Base-by-base conservation (phyloP, 2,329 filamentous ascomycete species). In the Hymenoscyphus repandus region DNA sequence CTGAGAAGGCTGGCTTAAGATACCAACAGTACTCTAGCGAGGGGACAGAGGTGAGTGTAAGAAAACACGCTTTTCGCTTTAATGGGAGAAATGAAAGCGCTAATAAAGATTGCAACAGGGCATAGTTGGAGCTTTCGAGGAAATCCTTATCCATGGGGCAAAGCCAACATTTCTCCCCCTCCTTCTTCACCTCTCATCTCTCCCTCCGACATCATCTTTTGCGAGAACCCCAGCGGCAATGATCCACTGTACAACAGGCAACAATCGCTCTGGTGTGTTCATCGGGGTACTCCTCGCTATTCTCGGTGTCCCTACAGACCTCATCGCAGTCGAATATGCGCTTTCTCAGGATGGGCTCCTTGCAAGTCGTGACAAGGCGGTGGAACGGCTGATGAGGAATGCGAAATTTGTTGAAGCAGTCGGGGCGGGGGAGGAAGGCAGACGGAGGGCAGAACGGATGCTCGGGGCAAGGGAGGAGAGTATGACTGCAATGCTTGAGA, bases 201-300 rank as follows among this genome's bases (percentile, higher is more conserved):
- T 60, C 3, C 59, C 71, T 1, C 50, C 46, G 2, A 20, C 27
- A 11, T 45, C 53, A 7, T 57, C 45, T 18, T n/a, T 9, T 20
- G 34, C 6, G 7, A 17, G 30, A n/a, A 9, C 4, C 7, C 27
- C 27, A 34, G 37, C 46, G 17, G 27, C 27, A 20, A 57, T 57
- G 31, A 71, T 90, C 10, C 85, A 90, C 62, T 90, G 87, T 67
- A 86, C 85, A 0, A 85, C 84, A 0, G 87, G 87, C 10, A 90
- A 90, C 66, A 87, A 90, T 64, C 75, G 86, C 30, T 90, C 87
- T 0, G 87, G 86, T 1, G 75, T 90, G 7, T 70, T 88, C 43
- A 77, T 80, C 38, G 86, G 83, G 1, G 59, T 90, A 30, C 65
- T 90, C 11, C 74, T 88, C 41, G 69, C 77, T 17, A 72, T 88